Percentiles rank a stretch among this genome's conserved stretches.
These are phyloP conservation scores for Xylaria digitata DNA, from an alignment of 2,329 filamentous ascomycete species.

Conservation along the genomic window DNA sequence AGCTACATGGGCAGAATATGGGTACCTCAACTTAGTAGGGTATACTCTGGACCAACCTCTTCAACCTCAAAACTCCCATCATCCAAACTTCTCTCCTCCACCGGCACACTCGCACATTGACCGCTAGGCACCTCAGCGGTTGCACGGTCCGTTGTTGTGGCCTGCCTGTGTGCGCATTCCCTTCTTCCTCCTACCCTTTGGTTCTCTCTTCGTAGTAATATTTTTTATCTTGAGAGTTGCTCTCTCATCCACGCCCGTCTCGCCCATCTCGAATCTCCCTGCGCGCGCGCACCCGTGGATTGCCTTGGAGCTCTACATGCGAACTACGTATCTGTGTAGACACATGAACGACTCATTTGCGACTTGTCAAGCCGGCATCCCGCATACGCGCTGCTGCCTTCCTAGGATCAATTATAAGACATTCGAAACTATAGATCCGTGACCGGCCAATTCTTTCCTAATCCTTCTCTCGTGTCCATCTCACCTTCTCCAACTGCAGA, in stretches of 20 bases:
- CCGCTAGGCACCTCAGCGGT: slow-evolving; percentile 43
- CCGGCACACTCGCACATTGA: slow-evolving; percentile 39
- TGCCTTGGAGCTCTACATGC: slow-evolving; percentile 29
- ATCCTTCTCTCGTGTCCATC: slow-evolving; percentile 28
- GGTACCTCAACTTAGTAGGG: slow-evolving; percentile 11
- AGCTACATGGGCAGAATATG: no score
- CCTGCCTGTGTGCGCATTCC: slow-evolving; percentile 35
- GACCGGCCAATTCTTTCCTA: slow-evolving; percentile 35
- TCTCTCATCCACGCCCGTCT: slow-evolving; percentile 32
- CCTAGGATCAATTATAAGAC: slow-evolving; percentile 4
- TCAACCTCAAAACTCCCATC: slow-evolving; percentile 29
- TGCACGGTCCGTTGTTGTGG: slow-evolving; percentile 46
- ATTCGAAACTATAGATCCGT: slow-evolving; percentile 14
- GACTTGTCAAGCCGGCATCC: slow-evolving; percentile 22
- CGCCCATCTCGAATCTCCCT: slow-evolving; percentile 10
- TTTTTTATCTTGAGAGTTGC: slow-evolving; percentile 21
- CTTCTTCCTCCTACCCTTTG: slow-evolving; percentile 39
- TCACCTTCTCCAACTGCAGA: slow-evolving; percentile 49
- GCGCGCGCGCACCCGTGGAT: slow-evolving; percentile 16
- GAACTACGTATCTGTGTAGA: slow-evolving; percentile 20
- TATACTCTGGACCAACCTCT: slow-evolving; percentile 26
- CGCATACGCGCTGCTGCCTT: slow-evolving; percentile 22
- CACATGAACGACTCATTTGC: slow-evolving; percentile 14
- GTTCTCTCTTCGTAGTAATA: slow-evolving; percentile 40
- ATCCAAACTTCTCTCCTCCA: slow-evolving; percentile 32